phyloP scores from a whole-genome alignment of 169 alveolate species.

The Cyclospora cayetanensis region DNA sequence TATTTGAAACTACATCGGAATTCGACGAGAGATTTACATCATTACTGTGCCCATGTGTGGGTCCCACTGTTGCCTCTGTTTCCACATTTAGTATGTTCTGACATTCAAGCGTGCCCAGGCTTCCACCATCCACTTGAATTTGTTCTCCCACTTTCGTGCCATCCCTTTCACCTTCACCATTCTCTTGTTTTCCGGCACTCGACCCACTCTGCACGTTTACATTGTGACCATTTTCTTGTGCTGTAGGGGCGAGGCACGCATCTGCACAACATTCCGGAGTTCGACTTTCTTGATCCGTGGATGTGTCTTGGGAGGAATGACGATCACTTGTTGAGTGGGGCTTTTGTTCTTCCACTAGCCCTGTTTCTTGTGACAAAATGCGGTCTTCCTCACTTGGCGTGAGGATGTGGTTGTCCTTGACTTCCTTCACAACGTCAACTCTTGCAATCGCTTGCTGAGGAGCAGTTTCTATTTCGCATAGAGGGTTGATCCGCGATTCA shows the following conservation, averaged over 20 bases:
- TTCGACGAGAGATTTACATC: not conserved
- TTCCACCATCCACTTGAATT: no score
- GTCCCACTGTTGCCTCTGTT: no score
- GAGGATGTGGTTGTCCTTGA: not conserved
- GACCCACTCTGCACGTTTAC: not conserved
- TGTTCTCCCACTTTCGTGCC: not conserved
- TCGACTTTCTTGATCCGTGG: constrained; percentile 10
- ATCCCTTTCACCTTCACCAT: not conserved
- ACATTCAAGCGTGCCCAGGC: no score
- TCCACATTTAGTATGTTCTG: no score
- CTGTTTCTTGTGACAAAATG: not conserved
- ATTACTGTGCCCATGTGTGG: no score
- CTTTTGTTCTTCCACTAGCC: not conserved
- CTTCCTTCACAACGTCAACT: not conserved
- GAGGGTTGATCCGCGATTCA: no score
- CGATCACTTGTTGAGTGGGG: not conserved
- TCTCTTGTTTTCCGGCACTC: not conserved
- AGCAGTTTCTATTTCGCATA: no score
- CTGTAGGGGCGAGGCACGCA: not conserved
- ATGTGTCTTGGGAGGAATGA: constrained; percentile 25
- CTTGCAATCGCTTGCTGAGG: not conserved
- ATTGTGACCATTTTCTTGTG: not conserved
- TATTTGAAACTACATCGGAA: not conserved
- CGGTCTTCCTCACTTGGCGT: not conserved
- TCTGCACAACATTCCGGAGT: not conserved